These are phyloP conservation scores for Dothistroma pini DNA, from an alignment of 2,329 filamentous ascomycete genomes.

Conservation along the genomic window DNA sequence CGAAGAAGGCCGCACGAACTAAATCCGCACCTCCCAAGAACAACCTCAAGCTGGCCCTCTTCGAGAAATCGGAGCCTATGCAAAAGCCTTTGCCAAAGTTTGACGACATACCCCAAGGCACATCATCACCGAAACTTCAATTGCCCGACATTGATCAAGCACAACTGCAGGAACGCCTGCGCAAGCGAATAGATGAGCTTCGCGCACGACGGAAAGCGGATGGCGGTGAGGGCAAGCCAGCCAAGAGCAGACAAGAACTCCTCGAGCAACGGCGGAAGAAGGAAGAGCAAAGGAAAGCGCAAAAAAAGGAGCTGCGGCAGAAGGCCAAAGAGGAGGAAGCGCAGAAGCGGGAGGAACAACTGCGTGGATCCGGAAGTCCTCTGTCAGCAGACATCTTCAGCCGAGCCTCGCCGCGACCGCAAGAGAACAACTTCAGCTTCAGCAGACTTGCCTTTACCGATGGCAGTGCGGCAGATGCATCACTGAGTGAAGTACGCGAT, in stretches of 20 bases:
- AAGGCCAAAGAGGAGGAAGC: slow-evolving; percentile 79
- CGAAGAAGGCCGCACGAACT: slow-evolving; percentile 13
- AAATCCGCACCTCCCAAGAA: slow-evolving; percentile 18
- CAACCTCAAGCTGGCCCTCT: slow-evolving; percentile 22
- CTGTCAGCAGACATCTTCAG: slow-evolving; percentile 45
- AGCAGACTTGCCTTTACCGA: slow-evolving; percentile 88
- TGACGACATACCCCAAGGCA: slow-evolving; percentile 23
- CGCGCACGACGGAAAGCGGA: slow-evolving; percentile 85
- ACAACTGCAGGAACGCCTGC: slow-evolving; percentile 71
- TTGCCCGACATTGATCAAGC: slow-evolving; percentile 64
- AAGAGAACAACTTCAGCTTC: slow-evolving; percentile 72
- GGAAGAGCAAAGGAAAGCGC: slow-evolving; percentile 77
- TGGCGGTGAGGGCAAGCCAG: slow-evolving; percentile 73
- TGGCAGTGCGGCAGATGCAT: slow-evolving; percentile 72
- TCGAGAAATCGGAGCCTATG: slow-evolving; percentile 25
- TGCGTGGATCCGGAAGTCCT: slow-evolving; percentile 58
- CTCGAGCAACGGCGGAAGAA: slow-evolving; percentile 86
- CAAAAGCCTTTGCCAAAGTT: slow-evolving; percentile 22
- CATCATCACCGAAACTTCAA: slow-evolving; percentile 35
- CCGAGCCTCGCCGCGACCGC: slow-evolving; percentile 47
- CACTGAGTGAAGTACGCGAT: slow-evolving; percentile 56
- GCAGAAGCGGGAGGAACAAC: slow-evolving; percentile 50
- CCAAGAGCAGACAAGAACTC: slow-evolving; percentile 83
- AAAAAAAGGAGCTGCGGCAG: slow-evolving; percentile 80
- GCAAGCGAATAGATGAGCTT: slow-evolving; percentile 78